phyloP scores from a whole-genome alignment of 306 rosid species.

The Luffa acutangula region DNA sequence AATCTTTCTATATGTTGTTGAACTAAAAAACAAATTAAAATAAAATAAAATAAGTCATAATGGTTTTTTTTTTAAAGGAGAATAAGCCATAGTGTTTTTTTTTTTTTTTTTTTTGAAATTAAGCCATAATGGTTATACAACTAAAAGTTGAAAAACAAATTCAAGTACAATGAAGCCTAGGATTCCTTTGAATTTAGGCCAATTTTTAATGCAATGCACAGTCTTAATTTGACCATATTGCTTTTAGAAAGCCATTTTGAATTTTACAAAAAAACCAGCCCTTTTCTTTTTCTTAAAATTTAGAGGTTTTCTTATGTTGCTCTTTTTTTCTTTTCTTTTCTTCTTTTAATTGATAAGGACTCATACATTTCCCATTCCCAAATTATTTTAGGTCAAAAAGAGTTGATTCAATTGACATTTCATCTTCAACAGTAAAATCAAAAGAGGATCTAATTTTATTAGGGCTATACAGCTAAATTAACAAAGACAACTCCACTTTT shows the following conservation, averaged over 20 bases:
- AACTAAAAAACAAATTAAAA: too few relatives aligned
- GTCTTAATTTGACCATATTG: neutral
- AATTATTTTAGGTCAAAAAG: neutral
- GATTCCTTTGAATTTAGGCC: neutral
- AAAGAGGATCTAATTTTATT: neutral
- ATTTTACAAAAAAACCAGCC: neutral
- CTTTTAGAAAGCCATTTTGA: neutral
- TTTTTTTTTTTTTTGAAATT: too few relatives aligned
- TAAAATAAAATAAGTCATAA: too few relatives aligned
- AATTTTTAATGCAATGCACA: neutral
- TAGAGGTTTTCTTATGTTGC: neutral
- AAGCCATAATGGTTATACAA: too few relatives aligned
- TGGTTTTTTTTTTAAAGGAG: too few relatives aligned
- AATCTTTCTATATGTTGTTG: too few relatives aligned
- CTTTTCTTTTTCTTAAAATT: neutral
- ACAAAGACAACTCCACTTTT: slow-evolving; percentile 3
- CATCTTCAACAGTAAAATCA: neutral
- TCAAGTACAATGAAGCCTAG: neutral
- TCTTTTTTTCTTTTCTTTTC: neutral
- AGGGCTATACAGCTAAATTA: neutral
- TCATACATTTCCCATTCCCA: neutral
- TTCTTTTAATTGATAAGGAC: neutral
- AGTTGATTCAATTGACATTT: neutral
- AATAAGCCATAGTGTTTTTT: too few relatives aligned
- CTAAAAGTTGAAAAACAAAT: neutral